phyloP scores from a whole-genome alignment of 345 rosid species.

The Gossypium turneri region DNA sequence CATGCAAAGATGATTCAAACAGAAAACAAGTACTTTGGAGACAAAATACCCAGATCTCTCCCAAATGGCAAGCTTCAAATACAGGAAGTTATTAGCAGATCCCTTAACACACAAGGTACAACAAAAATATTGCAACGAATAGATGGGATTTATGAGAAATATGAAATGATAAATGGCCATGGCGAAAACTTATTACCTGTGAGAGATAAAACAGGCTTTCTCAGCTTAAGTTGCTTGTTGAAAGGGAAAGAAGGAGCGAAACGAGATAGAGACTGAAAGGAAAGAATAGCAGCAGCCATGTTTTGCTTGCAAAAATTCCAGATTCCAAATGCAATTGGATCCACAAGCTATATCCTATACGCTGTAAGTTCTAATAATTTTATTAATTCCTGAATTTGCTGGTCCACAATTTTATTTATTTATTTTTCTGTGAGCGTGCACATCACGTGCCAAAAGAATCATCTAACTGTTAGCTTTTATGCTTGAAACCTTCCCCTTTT shows the following conservation, averaged over 20 bases:
- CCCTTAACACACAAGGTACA: not conserved
- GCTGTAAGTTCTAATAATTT: not conserved
- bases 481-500: constrained; percentile 11
- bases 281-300: constrained; percentile 34
- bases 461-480: not conserved
- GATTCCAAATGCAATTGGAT: constrained; percentile 21
- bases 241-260: constrained; percentile 19
- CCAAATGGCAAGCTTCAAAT: not conserved
- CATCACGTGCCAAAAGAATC: not conserved
- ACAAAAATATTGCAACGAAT: not conserved
- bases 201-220: constrained; percentile 16
- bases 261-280: constrained; percentile 18
- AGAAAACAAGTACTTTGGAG: too few relatives aligned
- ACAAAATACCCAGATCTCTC: not conserved
- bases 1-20: too few relatives aligned
- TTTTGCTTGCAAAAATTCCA: constrained; percentile 7
- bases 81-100: not conserved
- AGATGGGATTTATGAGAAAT: not conserved
- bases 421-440: constrained; percentile 14
- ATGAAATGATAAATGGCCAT: not conserved
- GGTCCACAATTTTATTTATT: constrained; percentile 15
- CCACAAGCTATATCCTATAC: not conserved
- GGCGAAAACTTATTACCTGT: constrained; percentile 32
- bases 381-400: constrained; percentile 8
- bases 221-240: constrained; percentile 28